Evolutionary conservation across 495 filamentous ascomycete genomes (phyloP).

Genomic region (Xylaria scruposa): DNA sequence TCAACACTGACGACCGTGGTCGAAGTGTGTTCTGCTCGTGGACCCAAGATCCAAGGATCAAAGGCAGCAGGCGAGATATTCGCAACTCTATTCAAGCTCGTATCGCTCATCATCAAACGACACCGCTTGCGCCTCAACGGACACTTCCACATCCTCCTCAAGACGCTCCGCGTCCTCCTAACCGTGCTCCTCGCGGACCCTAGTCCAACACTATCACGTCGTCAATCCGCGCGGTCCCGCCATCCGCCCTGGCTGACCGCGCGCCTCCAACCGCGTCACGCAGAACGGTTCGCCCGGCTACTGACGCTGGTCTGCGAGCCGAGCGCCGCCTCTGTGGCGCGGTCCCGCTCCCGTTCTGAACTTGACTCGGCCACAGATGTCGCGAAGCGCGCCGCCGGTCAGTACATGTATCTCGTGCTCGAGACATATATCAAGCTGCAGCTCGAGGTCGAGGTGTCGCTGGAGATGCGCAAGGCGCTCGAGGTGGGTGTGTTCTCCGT

Average conservation of each 20-base stretch:
- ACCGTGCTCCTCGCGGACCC: conserved; percentile 35
- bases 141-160: conserved; percentile 42
- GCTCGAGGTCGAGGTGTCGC: conserved; percentile 55
- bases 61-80: conserved; percentile 61
- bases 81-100: conserved; percentile 64
- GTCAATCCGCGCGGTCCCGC: conserved; percentile 34
- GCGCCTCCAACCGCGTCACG: conserved; percentile 56
- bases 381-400: conserved; percentile 75
- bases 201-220: conserved; percentile 10
- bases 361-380: conserved; percentile 79
- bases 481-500: conserved; percentile 75
- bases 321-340: conserved; percentile 71
- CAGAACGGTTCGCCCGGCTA: conserved; percentile 70
- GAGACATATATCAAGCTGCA: conserved; percentile 73
- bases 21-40: conserved; percentile 55
- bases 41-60: conserved; percentile 31
- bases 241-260: conserved; percentile 37
- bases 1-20: conserved; percentile 64
- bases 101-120: conserved; percentile 63
- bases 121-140: conserved; percentile 55
- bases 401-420: conserved; percentile 75
- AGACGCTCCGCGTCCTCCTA: conserved; percentile 35
- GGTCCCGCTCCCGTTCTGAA: conserved; percentile 48
- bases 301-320: conserved; percentile 82
- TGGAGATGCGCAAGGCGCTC: conserved; percentile 70